Percentiles rank a stretch among this genome's conserved stretches.
Conservation (phyloP, 495 filamentous ascomycete genomes). For the Apiosordaria backusii region DNA sequence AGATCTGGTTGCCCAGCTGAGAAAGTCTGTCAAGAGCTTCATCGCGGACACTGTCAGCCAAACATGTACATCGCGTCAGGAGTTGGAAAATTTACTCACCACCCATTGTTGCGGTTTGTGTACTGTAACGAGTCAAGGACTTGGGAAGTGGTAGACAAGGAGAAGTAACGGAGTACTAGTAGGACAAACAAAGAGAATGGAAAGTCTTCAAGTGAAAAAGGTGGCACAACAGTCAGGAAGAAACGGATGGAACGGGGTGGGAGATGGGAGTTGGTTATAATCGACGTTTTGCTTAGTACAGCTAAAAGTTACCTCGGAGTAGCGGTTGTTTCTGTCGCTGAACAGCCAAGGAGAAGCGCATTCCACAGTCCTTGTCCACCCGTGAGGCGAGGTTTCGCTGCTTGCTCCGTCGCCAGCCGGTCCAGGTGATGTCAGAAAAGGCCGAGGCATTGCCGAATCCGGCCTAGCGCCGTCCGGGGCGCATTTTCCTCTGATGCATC, state of each 20-base stretch:
- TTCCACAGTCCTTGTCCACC: constrained; percentile 9
- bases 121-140: background rate
- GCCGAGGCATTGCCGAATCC: constrained; percentile 35
- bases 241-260: background rate
- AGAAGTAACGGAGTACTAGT: no score
- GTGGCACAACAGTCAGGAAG: background rate
- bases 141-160: background rate
- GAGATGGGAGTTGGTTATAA: background rate
- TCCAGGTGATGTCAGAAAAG: constrained; percentile 38
- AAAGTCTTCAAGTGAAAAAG: background rate
- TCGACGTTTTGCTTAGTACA: no score
- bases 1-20: constrained; percentile 46
- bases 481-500: constrained; percentile 15
- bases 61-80: background rate
- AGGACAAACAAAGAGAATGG: constrained; percentile 1
- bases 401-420: constrained; percentile 7
- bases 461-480: constrained; percentile 29
- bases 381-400: background rate
- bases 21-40: constrained; percentile 45
- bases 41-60: constrained; percentile 9
- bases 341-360: constrained; percentile 8
- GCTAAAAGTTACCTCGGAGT: constrained; percentile 20
- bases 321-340: constrained; percentile 7
- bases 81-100: constrained; percentile 20
- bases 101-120: constrained; percentile 30